Evolutionary conservation across 2,329 filamentous ascomycete species (phyloP).

Genomic region (Phialophora macrospora): DNA sequence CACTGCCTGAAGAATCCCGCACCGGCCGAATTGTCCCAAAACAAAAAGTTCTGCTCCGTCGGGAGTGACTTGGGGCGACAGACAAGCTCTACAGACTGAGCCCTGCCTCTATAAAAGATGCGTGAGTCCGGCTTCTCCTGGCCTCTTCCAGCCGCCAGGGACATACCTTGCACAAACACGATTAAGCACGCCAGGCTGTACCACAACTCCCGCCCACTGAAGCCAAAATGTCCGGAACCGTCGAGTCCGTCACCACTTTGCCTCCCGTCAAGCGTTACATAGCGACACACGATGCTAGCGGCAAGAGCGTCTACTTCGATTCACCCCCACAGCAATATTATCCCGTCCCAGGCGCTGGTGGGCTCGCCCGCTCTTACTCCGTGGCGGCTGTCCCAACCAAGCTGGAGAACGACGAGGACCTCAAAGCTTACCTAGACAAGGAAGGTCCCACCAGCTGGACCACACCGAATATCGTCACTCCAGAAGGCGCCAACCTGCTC

Average conservation of each 20-base stretch:
- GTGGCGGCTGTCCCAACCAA: conserved; percentile 29
- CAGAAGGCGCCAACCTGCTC: conserved; percentile 30
- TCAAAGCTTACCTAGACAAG: conserved; percentile 31
- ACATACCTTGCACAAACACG: neutral
- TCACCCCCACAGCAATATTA: conserved; percentile 30
- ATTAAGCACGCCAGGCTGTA: neutral
- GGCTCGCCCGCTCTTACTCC: conserved; percentile 32
- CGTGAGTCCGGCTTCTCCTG: neutral
- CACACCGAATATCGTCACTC: conserved; percentile 30
- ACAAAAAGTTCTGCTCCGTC: neutral
- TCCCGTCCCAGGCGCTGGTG: conserved; percentile 15
- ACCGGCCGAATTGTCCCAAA: neutral
- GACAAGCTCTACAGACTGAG: neutral
- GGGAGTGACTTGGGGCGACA: neutral
- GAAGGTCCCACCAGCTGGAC: conserved; percentile 30
- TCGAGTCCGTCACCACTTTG: conserved; percentile 18
- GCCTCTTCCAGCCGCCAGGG: neutral
- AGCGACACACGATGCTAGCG: conserved; percentile 28
- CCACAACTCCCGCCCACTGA: neutral
- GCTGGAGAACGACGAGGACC: conserved; percentile 30
- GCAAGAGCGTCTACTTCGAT: conserved; percentile 29
- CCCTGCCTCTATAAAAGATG: neutral
- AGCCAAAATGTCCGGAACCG: conserved; percentile 17
- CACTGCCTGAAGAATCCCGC: neutral
- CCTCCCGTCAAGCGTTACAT: conserved; percentile 31